phyloP scores from a whole-genome alignment of 495 filamentous ascomycete genomes.

The Filosporella fistucella region DNA sequence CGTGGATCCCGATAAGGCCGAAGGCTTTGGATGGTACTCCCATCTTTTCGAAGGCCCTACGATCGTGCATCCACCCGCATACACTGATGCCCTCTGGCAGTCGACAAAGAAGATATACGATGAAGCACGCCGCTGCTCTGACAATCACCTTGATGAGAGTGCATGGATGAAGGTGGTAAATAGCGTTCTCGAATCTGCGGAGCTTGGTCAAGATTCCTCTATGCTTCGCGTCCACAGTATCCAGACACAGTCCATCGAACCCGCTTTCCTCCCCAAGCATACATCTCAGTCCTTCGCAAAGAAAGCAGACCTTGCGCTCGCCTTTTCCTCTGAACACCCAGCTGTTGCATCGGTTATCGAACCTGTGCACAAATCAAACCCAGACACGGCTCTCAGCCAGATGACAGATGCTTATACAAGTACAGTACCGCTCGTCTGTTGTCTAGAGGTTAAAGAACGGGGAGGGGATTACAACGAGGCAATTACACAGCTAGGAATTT shows the following conservation, averaged over 20 bases:
- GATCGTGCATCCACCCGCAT: background rate
- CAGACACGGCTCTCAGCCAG: constrained; percentile 14
- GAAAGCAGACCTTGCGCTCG: constrained; percentile 17
- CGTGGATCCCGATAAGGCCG: constrained; percentile 10
- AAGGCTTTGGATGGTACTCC: background rate
- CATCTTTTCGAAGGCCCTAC: constrained; percentile 8
- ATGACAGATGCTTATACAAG: constrained; percentile 20
- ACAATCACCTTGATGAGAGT: constrained; percentile 13
- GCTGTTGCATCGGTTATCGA: constrained; percentile 4
- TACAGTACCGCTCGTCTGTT: constrained; percentile 12
- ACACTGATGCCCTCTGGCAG: constrained; percentile 9
- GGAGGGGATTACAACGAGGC: constrained; percentile 18
- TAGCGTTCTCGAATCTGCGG: constrained; percentile 9
- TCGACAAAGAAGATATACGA: constrained; percentile 12
- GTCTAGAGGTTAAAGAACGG: constrained; percentile 16
- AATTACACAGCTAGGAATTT: constrained; percentile 17
- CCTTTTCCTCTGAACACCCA: constrained; percentile 11
- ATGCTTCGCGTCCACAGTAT: constrained; percentile 14
- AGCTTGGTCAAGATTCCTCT: background rate
- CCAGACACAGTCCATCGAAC: constrained; percentile 13
- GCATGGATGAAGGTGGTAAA: constrained; percentile 13
- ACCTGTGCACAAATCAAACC: constrained; percentile 2
- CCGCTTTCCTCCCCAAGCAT: constrained; percentile 8
- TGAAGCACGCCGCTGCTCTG: constrained; percentile 6
- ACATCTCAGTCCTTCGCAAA: constrained; percentile 12